Evolutionary conservation across 108 stramenopile species (phyloP), one percentile per base, ranked within the genome.

Genomic region (Cyclotella kingstonii): DNA sequence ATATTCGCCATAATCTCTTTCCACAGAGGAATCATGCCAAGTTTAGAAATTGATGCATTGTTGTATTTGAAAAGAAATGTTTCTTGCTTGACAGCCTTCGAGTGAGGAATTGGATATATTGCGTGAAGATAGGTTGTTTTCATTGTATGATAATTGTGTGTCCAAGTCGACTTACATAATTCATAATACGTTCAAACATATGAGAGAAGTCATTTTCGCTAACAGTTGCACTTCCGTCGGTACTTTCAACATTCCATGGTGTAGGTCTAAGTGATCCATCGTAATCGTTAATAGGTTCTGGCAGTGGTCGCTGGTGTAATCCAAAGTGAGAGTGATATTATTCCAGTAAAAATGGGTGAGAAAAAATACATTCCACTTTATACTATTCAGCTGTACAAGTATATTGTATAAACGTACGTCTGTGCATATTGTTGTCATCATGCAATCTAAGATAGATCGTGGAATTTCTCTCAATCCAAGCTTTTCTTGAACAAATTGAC

Each of bases 381-480:
- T n/a, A n/a, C n/a, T n/a, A n/a, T n/a, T n/a, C n/a, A n/a, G n/a
- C n/a, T n/a, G n/a, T n/a, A n/a, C 19, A 29, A 51, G 31, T 46
- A 36, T 9, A 36, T 11, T 11, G 15, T 15, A 45, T 2, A 1
- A 12, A 57, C 56, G 26, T 17, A 57, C 79, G 77, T 87, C 89
- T 8, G 85, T 93, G 55, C 94, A 91, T 21, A 90, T 81, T 0
- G 89, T 87, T 3, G 90, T 91, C 89, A 93, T 93, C 34, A 92
- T 51, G 68, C 94, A 95, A 77, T 95, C 94, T 40, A 87, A 63
- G 4, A 77, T 74, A 36, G 44, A 46, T 3, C 46, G 17, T 10
- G 66, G 62, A 0, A 73, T 48, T 39, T 30, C 36, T n/a, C 69
- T 57, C 25, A 66, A 61, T 10, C 39, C 56, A 57, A 76, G 46